Base-by-base conservation (phyloP, 208 protist species). In the Leishmania guyanensis region DNA sequence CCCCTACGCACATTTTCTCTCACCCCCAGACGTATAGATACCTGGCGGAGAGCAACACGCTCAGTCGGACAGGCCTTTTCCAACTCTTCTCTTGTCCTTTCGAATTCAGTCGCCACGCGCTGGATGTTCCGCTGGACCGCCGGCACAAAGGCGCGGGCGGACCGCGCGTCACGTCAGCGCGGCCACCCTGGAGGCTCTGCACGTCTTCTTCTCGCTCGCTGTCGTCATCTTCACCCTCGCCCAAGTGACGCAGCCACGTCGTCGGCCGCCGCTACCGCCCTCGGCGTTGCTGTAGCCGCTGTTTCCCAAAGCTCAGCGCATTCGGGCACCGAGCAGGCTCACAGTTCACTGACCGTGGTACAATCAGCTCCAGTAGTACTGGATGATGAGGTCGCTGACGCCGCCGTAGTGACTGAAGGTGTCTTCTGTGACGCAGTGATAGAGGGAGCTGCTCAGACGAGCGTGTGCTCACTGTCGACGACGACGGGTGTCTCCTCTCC, bases 41-140 rank as follows among this genome's bases (percentile, higher is more conserved):
- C 69, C 26, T 8, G 69, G 9, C n/a, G 69, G 46, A 54, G 39
- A 26, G 46, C 43, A 29, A 16, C 48, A 33, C 26, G 5, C 17
- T 73, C 46, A 73, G 20, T 9, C 46, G 3, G 26, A 53, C 5
- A 73, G n/a, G 6, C 29, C 26, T 64, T 64, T 33, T 68, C 62
- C 62, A 43, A 29, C 62, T 68, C 62, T 66, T 66, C 62, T 50
- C 46, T 73, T 73, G 69, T 12, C 46, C 9, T 51, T 51, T 51
- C 20, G 26, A 14, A 46, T 36, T 12, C 0, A 29, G 46, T 8
- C 22, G 17, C 69, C 26, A 10, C 5, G 10, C 22, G 46, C 29
- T 48, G 12, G 5, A 91, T 91, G 88, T 82, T 91, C 17, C 85
- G 88, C n/a, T 91, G 88, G 88, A 91, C 88, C 5, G 88, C 80